phyloP scores from a whole-genome alignment of 2,329 filamentous ascomycete genomes.

The Sporothrix variecibatus region DNA sequence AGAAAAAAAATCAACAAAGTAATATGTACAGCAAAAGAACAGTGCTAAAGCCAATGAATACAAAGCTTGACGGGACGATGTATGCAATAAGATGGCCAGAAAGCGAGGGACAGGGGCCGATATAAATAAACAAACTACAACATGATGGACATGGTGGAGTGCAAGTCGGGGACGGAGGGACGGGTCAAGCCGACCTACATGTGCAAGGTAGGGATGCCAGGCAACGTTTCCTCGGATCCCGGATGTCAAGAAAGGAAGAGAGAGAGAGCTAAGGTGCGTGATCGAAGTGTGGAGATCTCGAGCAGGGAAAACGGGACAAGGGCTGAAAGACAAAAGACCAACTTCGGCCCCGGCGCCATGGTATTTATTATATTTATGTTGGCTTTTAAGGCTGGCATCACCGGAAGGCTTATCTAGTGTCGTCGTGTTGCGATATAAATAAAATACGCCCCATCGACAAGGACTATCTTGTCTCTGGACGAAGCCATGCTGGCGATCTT shows the following conservation, averaged over 20 bases:
- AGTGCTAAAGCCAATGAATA: neutral
- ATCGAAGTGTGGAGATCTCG: neutral
- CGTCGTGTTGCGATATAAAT: neutral
- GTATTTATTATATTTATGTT: neutral
- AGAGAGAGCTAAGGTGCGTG: neutral
- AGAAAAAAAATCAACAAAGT: neutral
- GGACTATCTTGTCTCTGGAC: neutral
- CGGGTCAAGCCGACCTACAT: slow-evolving; percentile 13
- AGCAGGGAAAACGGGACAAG: neutral
- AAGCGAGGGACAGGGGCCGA: neutral
- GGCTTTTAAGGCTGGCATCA: neutral
- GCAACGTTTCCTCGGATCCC: neutral
- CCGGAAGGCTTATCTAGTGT: neutral
- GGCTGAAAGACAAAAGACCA: slow-evolving; percentile 2
- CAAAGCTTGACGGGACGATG: neutral
- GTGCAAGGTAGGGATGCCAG: neutral
- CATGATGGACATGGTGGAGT: neutral
- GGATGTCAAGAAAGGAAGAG: neutral
- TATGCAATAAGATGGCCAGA: neutral
- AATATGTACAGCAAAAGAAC: neutral
- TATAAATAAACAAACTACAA: slow-evolving; percentile 1
- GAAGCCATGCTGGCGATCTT: neutral
- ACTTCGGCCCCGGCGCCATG: neutral
- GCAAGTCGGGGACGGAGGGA: slow-evolving; percentile 6
- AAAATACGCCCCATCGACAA: neutral